Evolutionary conservation across 257 asterid species (phyloP).

Genomic region (Nicotiana tabacum): DNA sequence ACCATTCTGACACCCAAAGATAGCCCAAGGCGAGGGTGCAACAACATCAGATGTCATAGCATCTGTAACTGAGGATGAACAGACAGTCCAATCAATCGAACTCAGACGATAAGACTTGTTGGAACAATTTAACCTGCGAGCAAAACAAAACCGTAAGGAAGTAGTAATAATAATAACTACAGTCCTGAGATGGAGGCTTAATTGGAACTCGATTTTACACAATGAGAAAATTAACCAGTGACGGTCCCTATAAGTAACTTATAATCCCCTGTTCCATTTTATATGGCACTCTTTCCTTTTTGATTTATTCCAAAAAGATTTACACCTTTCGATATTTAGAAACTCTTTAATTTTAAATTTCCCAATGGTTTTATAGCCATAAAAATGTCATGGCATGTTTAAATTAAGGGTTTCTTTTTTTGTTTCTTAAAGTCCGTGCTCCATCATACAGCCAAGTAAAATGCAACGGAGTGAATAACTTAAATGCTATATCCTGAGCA

Average conservation of each 20-base stretch:
- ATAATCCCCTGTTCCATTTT: background rate
- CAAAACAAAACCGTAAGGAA: background rate
- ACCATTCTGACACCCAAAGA: constrained; percentile 96
- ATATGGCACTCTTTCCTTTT: background rate
- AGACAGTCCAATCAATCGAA: constrained; percentile 75
- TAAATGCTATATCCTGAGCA: background rate
- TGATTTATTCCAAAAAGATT: background rate
- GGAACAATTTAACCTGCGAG: constrained; percentile 54
- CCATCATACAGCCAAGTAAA: background rate
- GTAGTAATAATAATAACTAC: background rate
- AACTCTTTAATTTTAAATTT: background rate
- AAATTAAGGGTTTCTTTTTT: background rate
- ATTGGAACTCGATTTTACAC: background rate
- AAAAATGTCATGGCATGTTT: background rate
- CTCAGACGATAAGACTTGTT: constrained; percentile 40
- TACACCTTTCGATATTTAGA: background rate
- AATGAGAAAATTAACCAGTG: background rate
- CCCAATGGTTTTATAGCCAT: background rate
- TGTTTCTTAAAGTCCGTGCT: background rate
- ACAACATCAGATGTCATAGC: constrained; percentile 69
- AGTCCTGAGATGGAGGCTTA: background rate
- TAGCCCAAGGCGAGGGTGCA: constrained; percentile 96
- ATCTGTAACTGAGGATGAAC: constrained; percentile 67
- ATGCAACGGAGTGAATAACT: background rate
- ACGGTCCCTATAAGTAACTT: background rate